Percentiles rank a stretch among this genome's conserved stretches.
phyloP scores from a whole-genome alignment of 306 rosid species.

The Sophora flavescens region DNA sequence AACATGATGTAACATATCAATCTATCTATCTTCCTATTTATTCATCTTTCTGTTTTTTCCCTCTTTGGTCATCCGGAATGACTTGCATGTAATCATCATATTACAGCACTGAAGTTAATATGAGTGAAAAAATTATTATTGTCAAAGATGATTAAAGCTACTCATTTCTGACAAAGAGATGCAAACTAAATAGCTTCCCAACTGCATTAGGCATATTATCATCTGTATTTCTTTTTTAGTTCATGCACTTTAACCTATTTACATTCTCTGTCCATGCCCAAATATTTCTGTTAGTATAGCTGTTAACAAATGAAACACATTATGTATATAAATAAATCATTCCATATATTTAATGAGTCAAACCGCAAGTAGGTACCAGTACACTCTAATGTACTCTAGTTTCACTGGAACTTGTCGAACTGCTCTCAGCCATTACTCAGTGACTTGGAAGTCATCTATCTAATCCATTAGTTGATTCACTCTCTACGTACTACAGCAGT shows the following conservation, averaged over 20 bases:
- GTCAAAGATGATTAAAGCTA: not conserved
- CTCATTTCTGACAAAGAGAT: not conserved
- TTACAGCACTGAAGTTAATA: not conserved
- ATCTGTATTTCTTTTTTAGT: not conserved
- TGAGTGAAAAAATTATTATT: not conserved
- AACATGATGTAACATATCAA: not conserved
- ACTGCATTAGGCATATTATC: not conserved
- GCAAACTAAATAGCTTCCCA: not conserved
- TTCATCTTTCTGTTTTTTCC: not conserved
- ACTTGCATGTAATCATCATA: not conserved
- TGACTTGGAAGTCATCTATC: conserved; percentile 17
- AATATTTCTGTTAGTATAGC: not conserved
- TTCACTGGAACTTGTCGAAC: not conserved
- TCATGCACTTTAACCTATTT: not conserved
- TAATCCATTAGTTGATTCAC: conserved; percentile 2
- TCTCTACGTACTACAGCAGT: conserved; percentile 1
- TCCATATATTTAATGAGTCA: conserved; percentile 8
- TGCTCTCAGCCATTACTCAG: not conserved
- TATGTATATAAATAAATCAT: conserved; percentile 2
- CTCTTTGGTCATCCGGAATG: too few species aligned
- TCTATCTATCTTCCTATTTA: conserved; percentile 12
- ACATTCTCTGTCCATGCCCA: not conserved
- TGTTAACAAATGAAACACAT: not conserved
- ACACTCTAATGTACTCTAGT: conserved; percentile 20
- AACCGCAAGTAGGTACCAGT: conserved; percentile 12